These are phyloP conservation scores for Apiotrichum siamense DNA, from an alignment of 1,284 basidiomycete species.

Conservation along the genomic window DNA sequence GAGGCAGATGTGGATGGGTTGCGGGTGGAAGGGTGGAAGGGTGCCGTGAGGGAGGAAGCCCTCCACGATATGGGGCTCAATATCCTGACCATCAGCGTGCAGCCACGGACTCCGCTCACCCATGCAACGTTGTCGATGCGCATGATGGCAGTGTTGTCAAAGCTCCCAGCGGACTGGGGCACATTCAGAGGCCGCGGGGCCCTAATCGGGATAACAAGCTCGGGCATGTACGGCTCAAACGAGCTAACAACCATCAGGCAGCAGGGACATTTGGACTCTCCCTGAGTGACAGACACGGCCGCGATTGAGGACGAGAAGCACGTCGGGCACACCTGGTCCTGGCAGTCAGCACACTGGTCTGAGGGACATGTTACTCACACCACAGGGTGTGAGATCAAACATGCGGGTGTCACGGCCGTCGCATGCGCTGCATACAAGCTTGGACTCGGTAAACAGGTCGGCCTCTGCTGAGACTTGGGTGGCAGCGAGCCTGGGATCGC, in stretches of 20 bases:
- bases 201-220: neutral
- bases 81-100: conserved; percentile 26
- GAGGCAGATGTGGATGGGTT: conserved; percentile 45
- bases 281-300: conserved; percentile 30
- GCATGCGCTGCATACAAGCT: conserved; percentile 19
- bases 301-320: conserved; percentile 38
- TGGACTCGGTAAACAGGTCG: neutral
- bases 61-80: conserved; percentile 41
- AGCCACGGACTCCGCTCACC: conserved; percentile 18
- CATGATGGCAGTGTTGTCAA: conserved; percentile 23
- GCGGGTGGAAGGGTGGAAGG: conserved; percentile 26
- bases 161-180: neutral
- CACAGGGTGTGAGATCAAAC: conserved; percentile 28
- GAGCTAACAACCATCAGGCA: conserved; percentile 24
- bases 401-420: conserved; percentile 10
- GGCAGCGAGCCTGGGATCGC: neutral
- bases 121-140: conserved; percentile 47
- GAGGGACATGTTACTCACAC: conserved; percentile 15
- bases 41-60: conserved; percentile 36
- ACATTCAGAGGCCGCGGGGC: neutral
- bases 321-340: conserved; percentile 32
- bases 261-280: conserved; percentile 28
- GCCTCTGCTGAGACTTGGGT: neutral
- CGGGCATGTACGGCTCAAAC: conserved; percentile 16
- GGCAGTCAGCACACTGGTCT: neutral